Evolutionary conservation across 2,329 filamentous ascomycete species (phyloP).

Genomic region (Tolypocladium capitatum): DNA sequence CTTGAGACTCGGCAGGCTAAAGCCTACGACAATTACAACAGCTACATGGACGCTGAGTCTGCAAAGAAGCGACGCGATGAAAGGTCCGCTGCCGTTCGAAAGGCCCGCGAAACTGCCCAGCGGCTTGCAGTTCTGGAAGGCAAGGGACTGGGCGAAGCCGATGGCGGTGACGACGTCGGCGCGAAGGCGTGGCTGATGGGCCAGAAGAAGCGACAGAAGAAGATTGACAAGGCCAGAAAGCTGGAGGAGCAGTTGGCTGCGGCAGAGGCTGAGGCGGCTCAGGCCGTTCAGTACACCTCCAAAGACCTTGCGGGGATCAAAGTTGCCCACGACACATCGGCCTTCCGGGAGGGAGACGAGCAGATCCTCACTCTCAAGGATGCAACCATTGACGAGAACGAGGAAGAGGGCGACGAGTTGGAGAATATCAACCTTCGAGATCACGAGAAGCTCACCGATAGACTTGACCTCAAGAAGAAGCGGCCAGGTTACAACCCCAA

Average conservation of each 20-base stretch:
- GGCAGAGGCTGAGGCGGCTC: conserved; percentile 52
- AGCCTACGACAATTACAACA: conserved; percentile 59
- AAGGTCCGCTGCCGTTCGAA: conserved; percentile 71
- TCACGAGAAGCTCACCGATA: conserved; percentile 59
- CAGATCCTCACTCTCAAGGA: conserved; percentile 94
- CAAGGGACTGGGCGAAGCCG: conserved; percentile 66
- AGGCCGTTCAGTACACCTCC: conserved; percentile 60
- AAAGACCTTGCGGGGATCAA: conserved; percentile 82
- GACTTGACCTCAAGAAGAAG: conserved; percentile 78
- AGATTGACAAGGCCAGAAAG: conserved; percentile 65
- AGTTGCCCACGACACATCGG: conserved; percentile 73
- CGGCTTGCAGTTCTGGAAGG: conserved; percentile 66
- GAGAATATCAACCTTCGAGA: conserved; percentile 64
- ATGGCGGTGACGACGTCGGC: conserved; percentile 53
- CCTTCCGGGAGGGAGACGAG: conserved; percentile 72
- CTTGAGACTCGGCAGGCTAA: conserved; percentile 67
- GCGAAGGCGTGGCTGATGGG: conserved; percentile 77
- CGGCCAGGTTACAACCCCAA: conserved; percentile 80
- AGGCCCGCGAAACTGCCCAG: conserved; percentile 72
- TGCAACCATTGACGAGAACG: conserved; percentile 67
- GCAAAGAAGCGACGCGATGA: conserved; percentile 69
- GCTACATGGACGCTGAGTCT: conserved; percentile 54
- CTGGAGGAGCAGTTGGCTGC: conserved; percentile 66
- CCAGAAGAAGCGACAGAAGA: conserved; percentile 88
- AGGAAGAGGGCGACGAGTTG: conserved; percentile 82